Base-by-base conservation (phyloP, 805 yeast species). In the Kuraishia floccosa region DNA sequence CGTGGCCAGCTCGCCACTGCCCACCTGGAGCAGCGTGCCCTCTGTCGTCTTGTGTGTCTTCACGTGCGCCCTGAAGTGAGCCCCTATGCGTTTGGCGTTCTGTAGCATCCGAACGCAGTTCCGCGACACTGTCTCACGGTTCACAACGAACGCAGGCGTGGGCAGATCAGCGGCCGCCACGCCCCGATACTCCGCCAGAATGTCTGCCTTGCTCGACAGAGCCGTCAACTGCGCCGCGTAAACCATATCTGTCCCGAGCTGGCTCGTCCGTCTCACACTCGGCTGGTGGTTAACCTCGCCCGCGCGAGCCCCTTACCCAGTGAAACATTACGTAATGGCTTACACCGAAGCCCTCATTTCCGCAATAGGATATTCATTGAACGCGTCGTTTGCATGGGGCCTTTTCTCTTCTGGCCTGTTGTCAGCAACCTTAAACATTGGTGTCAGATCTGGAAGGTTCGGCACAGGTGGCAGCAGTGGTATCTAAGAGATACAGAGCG, bases 21-120 rank as follows among this genome's bases (percentile, higher is more conserved):
- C 30, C 46, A 76, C 47, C 51, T 76, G 81, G 25, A 67, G 47
- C 15, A 49, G 41, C 3, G 74, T 56, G 5, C 82, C 86, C 40
- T 75, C 79, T 7, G 59, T 39, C 1, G 81, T 66, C 48, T 82
- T 81, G 48, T 78, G 86, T 0, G 91, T 82, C 50, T 81, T 81
- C 15, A 81, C 72, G 46, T 80, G 86, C 3, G 81, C 77, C 36
- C 93, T 59, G 47, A 80, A 79, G 13, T 50, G 56, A 3, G 44
- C 47, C 6, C 44, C 39, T 17, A 74, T 42, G 2, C 46, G 44
- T 2, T 38, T 31, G 0, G 75, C 69, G 33, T 60, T 61, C 4
- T 44, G 41, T 7, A 72, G 56, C 82, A 76, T 72, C 19, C 48
- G 49, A 8, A 51, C 52, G 38, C 74, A 62, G 44, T 76, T 76